phyloP scores from a whole-genome alignment of 192 early-diverging fungal genomes.

The Coemansia sp. region DNA sequence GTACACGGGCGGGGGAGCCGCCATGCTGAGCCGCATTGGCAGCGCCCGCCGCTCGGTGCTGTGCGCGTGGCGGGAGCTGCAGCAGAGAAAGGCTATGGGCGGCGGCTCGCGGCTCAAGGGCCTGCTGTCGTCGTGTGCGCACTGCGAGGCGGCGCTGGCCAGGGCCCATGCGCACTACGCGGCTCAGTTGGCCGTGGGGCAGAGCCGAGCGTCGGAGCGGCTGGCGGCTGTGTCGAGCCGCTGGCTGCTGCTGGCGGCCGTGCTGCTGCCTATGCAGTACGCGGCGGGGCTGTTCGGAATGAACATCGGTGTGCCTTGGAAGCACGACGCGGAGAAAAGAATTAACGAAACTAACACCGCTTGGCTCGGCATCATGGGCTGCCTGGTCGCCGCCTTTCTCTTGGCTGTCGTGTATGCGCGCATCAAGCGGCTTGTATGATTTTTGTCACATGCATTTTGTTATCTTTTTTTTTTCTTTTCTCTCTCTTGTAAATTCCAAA shows the following conservation, averaged over 20 bases:
- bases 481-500: not conserved
- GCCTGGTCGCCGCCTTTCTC: constrained; percentile 39
- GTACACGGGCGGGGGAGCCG: constrained; percentile 40
- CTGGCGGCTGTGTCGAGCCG: constrained; percentile 31
- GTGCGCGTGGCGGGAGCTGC: constrained; percentile 66
- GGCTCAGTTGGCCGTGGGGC: constrained; percentile 77
- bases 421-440: constrained; percentile 5
- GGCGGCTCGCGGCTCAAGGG: constrained; percentile 57
- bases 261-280: constrained; percentile 66
- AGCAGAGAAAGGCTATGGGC: constrained; percentile 63
- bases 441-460: not conserved
- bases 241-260: constrained; percentile 31
- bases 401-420: constrained; percentile 23
- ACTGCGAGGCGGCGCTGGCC: constrained; percentile 76
- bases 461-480: not conserved
- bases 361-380: constrained; percentile 65
- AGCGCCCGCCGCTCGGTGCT: constrained; percentile 73
- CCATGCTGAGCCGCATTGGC: constrained; percentile 79
- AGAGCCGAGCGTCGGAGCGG: constrained; percentile 61
- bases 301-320: constrained; percentile 68
- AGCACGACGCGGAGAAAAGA: constrained; percentile 34
- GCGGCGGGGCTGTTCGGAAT: constrained; percentile 68
- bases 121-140: constrained; percentile 67
- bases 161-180: constrained; percentile 82
- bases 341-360: constrained; percentile 25